Evolutionary conservation across 192 early-diverging fungal species (phyloP).

Genomic region (Kappamyces sp.): DNA sequence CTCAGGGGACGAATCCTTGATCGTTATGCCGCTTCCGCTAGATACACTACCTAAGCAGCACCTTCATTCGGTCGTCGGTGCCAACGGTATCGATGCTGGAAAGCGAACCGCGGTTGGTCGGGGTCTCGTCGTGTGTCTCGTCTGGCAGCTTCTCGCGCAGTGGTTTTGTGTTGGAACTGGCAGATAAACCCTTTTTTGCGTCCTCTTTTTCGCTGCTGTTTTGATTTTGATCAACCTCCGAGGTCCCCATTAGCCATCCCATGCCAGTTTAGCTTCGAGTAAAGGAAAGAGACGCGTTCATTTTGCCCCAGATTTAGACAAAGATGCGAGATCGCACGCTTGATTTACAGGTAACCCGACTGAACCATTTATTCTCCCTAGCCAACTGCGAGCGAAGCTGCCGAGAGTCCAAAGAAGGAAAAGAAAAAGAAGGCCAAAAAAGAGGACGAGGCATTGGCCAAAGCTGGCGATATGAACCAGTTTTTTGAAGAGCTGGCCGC

Average conservation of each 20-base stretch:
- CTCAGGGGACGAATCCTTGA: slow-evolving; percentile 31
- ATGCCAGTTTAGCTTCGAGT: too few relatives aligned
- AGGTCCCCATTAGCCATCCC: too few relatives aligned
- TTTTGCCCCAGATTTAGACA: not conserved
- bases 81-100: too few relatives aligned
- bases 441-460: slow-evolving; percentile 13
- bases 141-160: too few relatives aligned
- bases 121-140: too few relatives aligned
- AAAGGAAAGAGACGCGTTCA: too few relatives aligned
- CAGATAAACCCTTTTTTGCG: too few relatives aligned
- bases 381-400: slow-evolving; percentile 3
- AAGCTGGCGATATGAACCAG: slow-evolving; percentile 31
- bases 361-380: slow-evolving; percentile 9
- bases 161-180: too few relatives aligned
- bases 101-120: too few relatives aligned
- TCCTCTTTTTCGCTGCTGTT: too few relatives aligned
- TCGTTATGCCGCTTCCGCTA: not conserved
- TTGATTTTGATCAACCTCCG: too few relatives aligned
- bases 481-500: slow-evolving; percentile 45
- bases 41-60: slow-evolving; percentile 14
- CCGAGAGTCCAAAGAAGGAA: slow-evolving; percentile 18
- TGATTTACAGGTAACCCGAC: slow-evolving; percentile 30
- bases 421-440: slow-evolving; percentile 21
- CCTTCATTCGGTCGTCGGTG: slow-evolving; percentile 1
- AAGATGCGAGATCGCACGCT: slow-evolving; percentile 32